Evolutionary conservation across 2,329 filamentous ascomycete species (phyloP).

Genomic region (Colletotrichum tanaceti): DNA sequence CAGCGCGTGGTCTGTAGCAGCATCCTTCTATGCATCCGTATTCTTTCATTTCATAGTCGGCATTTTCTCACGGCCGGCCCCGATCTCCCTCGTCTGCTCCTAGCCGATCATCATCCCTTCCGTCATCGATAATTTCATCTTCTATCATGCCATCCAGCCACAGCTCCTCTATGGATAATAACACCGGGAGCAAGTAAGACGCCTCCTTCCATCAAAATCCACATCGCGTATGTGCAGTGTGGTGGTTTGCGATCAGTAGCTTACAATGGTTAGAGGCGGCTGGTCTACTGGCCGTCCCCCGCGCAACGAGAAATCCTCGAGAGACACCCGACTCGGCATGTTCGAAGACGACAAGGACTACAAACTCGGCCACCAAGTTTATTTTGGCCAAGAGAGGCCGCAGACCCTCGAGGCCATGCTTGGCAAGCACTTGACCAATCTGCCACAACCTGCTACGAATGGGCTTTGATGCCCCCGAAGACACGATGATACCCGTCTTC

Average conservation of each 20-base stretch:
- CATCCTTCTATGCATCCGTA: background rate
- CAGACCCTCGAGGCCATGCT: background rate
- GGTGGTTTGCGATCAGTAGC: background rate
- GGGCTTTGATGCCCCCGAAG: background rate
- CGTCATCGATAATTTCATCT: background rate
- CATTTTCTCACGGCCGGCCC: too few species aligned
- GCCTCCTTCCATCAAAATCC: background rate
- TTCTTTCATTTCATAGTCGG: background rate
- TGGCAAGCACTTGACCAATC: background rate
- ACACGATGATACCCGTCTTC: background rate
- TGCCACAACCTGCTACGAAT: background rate
- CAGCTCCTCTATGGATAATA: slow-evolving; percentile 3
- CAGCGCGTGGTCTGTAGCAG: too few species aligned
- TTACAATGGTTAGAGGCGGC: background rate
- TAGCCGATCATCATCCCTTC: background rate
- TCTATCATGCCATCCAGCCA: background rate
- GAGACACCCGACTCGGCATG: slow-evolving; percentile 5
- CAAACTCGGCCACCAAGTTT: background rate
- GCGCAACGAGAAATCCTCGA: slow-evolving; percentile 1
- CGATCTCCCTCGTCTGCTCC: too few species aligned
- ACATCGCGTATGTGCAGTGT: too few species aligned
- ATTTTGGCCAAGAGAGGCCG: background rate
- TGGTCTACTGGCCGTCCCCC: background rate
- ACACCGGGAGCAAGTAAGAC: slow-evolving; percentile 1
- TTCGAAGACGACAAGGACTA: slow-evolving; percentile 11